These are phyloP conservation scores for Magnusiomyces ingens DNA, from an alignment of 1,139 yeast species.

Conservation along the genomic window DNA sequence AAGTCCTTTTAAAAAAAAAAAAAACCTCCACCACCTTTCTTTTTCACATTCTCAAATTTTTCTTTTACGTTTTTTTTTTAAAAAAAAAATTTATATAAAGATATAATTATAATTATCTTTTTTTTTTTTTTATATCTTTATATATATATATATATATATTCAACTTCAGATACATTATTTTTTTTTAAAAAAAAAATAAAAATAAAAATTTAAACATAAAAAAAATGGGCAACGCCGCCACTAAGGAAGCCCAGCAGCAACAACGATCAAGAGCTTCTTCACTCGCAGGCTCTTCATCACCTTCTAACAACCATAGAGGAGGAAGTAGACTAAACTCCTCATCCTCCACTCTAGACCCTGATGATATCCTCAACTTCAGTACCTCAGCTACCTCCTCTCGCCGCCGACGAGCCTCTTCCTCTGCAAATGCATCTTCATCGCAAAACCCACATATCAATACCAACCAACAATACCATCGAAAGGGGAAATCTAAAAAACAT, in stretches of 20 bases:
- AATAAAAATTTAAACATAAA: neutral
- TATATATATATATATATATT: neutral
- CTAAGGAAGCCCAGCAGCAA: neutral
- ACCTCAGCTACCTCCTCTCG: too few species aligned
- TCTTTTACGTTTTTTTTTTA: slow-evolving; percentile 32
- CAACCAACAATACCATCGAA: neutral
- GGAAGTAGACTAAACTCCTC: neutral
- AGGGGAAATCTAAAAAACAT: neutral
- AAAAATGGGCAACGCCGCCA: neutral
- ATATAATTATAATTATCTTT: neutral
- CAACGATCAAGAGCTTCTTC: neutral
- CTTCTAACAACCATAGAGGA: neutral
- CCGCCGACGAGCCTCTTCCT: too few species aligned
- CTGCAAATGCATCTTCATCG: too few species aligned
- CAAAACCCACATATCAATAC: too few species aligned
- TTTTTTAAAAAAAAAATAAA: slow-evolving; percentile 18
- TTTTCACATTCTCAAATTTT: slow-evolving; percentile 42
- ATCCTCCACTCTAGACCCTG: too few species aligned
- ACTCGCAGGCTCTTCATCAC: neutral
- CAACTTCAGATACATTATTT: neutral
- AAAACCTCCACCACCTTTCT: too few species aligned
- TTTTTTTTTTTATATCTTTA: neutral
- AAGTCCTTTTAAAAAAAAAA: too few species aligned
- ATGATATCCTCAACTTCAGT: too few species aligned
- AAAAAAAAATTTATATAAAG: slow-evolving; percentile 10